A percentile compares a stretch with the other conserved stretches of the same genome.
Conservation (phyloP, 2,329 filamentous ascomycete species). For the Fulvia fulva region DNA sequence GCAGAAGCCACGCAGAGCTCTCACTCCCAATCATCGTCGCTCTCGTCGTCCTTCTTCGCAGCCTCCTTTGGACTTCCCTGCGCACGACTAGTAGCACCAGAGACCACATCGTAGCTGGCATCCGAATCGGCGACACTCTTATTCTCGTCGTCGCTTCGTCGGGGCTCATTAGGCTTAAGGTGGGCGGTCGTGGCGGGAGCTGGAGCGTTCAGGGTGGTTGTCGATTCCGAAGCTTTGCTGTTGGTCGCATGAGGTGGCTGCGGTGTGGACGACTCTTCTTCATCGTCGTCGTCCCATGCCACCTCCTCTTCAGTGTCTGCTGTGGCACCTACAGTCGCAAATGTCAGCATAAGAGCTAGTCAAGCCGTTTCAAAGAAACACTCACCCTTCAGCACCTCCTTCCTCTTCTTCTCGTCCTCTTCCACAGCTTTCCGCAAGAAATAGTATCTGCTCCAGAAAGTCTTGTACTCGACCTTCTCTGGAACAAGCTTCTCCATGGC, state of each 20-base stretch:
- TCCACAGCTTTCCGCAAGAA: slow-evolving; percentile 90
- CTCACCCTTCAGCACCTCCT: slow-evolving; percentile 86
- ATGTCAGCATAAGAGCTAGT: background rate
- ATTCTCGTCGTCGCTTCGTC: slow-evolving; percentile 67
- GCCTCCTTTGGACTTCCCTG: slow-evolving; percentile 61
- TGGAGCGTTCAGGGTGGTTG: slow-evolving; percentile 29
- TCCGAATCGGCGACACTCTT: slow-evolving; percentile 91
- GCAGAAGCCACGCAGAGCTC: background rate
- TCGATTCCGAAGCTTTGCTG: slow-evolving; percentile 25
- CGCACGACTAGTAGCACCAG: slow-evolving; percentile 70
- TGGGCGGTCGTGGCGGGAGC: slow-evolving; percentile 25
- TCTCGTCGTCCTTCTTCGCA: slow-evolving; percentile 36
- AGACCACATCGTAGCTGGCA: slow-evolving; percentile 89
- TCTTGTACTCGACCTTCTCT: slow-evolving; percentile 78
- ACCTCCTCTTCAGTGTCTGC: slow-evolving; percentile 70
- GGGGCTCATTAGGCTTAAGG: slow-evolving; percentile 61
- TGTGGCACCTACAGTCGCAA: slow-evolving; percentile 57
- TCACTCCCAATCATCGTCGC: slow-evolving; percentile 38
- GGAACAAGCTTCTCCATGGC: slow-evolving; percentile 98
- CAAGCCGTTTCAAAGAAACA: background rate
- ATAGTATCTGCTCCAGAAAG: slow-evolving; percentile 95
- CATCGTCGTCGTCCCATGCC: slow-evolving; percentile 71
- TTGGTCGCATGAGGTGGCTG: slow-evolving; percentile 13
- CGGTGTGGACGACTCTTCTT: slow-evolving; percentile 47
- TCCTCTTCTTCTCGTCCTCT: slow-evolving; percentile 81